Evolutionary conservation across 2,329 filamentous ascomycete species (phyloP), one percentile per base, ranked within the genome.

Genomic region (Zymoseptoria tritici): DNA sequence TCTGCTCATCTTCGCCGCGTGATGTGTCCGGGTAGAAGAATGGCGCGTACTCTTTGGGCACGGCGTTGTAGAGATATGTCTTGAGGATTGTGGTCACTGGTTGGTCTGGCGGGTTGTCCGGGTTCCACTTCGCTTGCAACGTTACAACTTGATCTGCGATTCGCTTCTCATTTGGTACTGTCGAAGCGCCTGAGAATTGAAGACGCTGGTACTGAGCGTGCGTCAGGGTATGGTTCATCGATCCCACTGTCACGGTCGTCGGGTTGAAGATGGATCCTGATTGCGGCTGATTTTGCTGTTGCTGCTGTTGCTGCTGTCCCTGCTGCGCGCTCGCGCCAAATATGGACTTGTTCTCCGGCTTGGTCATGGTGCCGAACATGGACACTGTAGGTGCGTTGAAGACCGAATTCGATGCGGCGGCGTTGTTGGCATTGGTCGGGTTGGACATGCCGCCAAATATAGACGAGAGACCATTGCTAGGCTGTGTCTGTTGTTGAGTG

Each of bases 1-100:
- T 89, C 64, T 84, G 83, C 46, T 87, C 84, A 70, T 92, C 86
- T 71, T 94, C 90, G 66, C 83, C 79, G 9, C 56, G 49, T 11
- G 16, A 52, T 1, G 85, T 78, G 16, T 83, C 80, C 2, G 88
- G 88, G 64, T 86, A 83, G 74, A 89, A 92, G 73, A 88, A 91
- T 9, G 88, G 88, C n/a, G 88, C 86, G 71, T 83, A 82, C 56
- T 84, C 83, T 68, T 88, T 84, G 64, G 88, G 86, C 63, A 92
- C 89, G 66, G 89, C 85, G 76, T 94, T 94, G 80, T 94, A 95
- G 73, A 94, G 90, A 78, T 93, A 93, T 71, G 89, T 80, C 73
- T 90, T 88, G 77, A 94, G 91, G 26, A 83, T 84, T 68, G 88
- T 91, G 42, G 59, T 60, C 36, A 54, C 50, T 55, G 60, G 46